Evolutionary conservation across 2,329 filamentous ascomycete genomes (phyloP).

Genomic region (Ciborinia camelliae): DNA sequence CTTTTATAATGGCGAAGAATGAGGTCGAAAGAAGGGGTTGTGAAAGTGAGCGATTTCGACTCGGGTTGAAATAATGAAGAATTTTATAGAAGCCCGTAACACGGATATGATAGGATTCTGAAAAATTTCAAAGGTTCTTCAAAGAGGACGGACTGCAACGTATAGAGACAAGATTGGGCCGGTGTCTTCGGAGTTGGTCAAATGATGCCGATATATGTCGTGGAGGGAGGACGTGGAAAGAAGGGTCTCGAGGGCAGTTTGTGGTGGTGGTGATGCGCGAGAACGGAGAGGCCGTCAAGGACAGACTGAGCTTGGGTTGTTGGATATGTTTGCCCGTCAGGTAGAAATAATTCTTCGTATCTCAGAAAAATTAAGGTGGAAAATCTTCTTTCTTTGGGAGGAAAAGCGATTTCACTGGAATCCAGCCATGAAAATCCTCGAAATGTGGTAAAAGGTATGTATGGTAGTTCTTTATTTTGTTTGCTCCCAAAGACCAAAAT

Average conservation of each 20-base stretch:
- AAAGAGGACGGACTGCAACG: constrained; percentile 2
- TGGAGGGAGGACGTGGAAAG: constrained; percentile 5
- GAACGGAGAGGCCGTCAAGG: constrained; percentile 5
- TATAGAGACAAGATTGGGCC: constrained; percentile 7
- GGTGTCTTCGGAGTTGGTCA: constrained; percentile 10
- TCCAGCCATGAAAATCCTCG: constrained; percentile 33
- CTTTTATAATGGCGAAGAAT: background rate
- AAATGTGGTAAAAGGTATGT: constrained; percentile 10
- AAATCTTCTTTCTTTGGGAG: constrained; percentile 12
- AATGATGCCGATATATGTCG: constrained; percentile 12
- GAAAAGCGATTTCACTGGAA: constrained; percentile 31
- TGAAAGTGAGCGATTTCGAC: background rate
- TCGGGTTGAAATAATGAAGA: background rate
- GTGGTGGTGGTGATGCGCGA: background rate
- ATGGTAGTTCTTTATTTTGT: constrained; percentile 12
- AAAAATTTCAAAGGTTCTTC: background rate
- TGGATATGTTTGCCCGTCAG: constrained; percentile 6
- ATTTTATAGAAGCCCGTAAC: constrained; percentile 11
- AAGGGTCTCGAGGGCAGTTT: constrained; percentile 12
- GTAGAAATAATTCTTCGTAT: constrained; percentile 5
- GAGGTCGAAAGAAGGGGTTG: constrained; percentile 2
- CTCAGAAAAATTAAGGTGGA: constrained; percentile 8
- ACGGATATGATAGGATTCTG: constrained; percentile 12
- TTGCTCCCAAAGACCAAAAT: constrained; percentile 17
- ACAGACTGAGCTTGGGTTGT: constrained; percentile 12